Conservation (phyloP, 1,139 yeast genomes). For the Scheffersomyces stambukii region DNA sequence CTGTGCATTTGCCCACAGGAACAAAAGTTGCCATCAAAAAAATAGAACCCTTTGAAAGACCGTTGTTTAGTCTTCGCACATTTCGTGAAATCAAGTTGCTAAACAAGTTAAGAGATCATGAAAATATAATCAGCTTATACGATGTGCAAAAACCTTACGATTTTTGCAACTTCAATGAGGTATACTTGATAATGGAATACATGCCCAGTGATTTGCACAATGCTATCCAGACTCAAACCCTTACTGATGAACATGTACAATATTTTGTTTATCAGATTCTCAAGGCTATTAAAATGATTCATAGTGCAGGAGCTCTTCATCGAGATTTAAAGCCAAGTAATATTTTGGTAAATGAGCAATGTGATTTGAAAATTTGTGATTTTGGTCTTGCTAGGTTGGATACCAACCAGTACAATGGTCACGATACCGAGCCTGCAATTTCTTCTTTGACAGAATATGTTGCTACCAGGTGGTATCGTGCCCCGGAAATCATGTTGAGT, state of each 20-base stretch:
- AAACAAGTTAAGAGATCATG: constrained; percentile 77
- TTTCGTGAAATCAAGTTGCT: constrained; percentile 83
- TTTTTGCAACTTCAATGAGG: constrained; percentile 76
- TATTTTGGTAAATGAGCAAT: constrained; percentile 79
- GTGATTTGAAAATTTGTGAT: constrained; percentile 92
- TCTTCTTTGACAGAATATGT: constrained; percentile 87
- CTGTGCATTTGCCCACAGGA: constrained; percentile 80
- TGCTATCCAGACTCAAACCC: constrained; percentile 79
- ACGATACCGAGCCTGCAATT: constrained; percentile 29
- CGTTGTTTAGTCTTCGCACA: constrained; percentile 88
- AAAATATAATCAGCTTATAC: constrained; percentile 83
- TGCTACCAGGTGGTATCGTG: constrained; percentile 96
- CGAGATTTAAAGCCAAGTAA: constrained; percentile 92
- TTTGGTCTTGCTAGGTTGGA: constrained; percentile 79
- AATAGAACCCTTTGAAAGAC: constrained; percentile 88
- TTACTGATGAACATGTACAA: constrained; percentile 90
- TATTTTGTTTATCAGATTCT: constrained; percentile 88
- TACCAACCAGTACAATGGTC: constrained; percentile 26
- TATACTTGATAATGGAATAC: constrained; percentile 87
- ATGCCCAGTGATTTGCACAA: constrained; percentile 96
- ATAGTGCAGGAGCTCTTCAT: constrained; percentile 86
- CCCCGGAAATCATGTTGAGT: constrained; percentile 89
- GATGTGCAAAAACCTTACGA: constrained; percentile 87
- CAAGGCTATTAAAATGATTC: constrained; percentile 86
- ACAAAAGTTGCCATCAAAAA: constrained; percentile 94